A percentile compares a stretch with the other conserved stretches of the same genome.
These are phyloP conservation scores for Penicillium occitanis DNA, from an alignment of 2,329 filamentous ascomycete genomes.

Conservation along the genomic window DNA sequence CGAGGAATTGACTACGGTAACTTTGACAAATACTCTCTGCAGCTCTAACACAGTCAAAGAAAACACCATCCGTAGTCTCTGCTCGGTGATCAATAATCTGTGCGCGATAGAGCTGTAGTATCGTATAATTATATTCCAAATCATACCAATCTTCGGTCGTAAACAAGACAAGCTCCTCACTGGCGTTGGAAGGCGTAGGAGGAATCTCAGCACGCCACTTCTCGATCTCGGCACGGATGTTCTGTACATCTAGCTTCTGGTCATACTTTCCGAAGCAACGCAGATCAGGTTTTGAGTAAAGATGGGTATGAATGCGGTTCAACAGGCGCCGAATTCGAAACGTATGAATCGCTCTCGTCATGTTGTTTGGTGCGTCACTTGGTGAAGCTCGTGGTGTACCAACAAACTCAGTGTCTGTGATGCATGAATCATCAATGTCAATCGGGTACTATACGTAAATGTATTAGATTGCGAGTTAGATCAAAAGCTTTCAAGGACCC, in stretches of 20 bases:
- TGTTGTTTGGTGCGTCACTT: slow-evolving; percentile 18
- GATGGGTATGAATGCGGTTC: slow-evolving; percentile 19
- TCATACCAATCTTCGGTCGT: slow-evolving; percentile 42
- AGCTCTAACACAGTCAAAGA: slow-evolving; percentile 26
- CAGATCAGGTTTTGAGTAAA: slow-evolving; percentile 13
- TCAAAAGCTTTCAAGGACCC: background rate
- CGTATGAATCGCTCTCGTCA: slow-evolving; percentile 23
- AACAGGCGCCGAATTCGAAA: slow-evolving; percentile 22
- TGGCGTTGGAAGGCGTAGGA: background rate
- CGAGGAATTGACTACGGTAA: slow-evolving; percentile 23
- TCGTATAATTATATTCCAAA: slow-evolving; percentile 41
- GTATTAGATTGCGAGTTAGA: background rate
- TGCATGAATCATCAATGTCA: slow-evolving; percentile 34
- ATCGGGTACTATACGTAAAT: slow-evolving; percentile 27
- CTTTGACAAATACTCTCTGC: slow-evolving; percentile 20
- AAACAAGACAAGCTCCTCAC: slow-evolving; percentile 29
- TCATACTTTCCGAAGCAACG: background rate
- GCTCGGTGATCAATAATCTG: slow-evolving; percentile 24
- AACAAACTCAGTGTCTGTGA: slow-evolving; percentile 26
- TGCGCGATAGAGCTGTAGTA: slow-evolving; percentile 39
- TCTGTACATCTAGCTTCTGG: background rate
- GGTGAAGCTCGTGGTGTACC: slow-evolving; percentile 24
- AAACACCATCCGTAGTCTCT: slow-evolving; percentile 24
- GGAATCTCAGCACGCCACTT: slow-evolving; percentile 6
- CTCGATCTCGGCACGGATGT: slow-evolving; percentile 11